phyloP scores from a whole-genome alignment of 176 grass and related monocot genomes.

The Lolium multiflorum region DNA sequence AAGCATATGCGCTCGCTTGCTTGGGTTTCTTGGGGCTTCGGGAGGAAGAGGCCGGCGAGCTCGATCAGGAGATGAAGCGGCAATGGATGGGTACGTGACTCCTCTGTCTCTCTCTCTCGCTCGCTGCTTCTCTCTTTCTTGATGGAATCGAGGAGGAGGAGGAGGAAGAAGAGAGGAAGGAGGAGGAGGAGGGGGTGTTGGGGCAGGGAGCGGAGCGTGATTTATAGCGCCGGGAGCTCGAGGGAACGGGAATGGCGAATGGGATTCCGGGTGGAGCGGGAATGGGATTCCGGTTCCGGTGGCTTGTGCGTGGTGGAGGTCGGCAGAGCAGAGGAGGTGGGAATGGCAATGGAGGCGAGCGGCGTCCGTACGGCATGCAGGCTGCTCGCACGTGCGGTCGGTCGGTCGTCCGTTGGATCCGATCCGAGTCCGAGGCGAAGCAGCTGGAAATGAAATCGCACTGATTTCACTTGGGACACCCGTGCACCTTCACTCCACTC shows the following conservation, averaged over 20 bases:
- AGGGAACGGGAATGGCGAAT: slow-evolving; percentile 12
- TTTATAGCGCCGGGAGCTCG: slow-evolving; percentile 39
- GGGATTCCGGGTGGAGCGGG: background rate
- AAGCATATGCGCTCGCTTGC: slow-evolving; percentile 62
- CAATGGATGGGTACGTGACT: background rate
- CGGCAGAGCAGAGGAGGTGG: background rate
- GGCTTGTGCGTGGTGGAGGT: background rate
- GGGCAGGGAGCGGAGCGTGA: background rate
- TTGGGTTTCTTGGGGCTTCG: background rate
- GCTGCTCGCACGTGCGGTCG: slow-evolving; percentile 13
- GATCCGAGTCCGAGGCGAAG: slow-evolving; percentile 14
- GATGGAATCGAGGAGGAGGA: background rate
- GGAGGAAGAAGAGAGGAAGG: background rate
- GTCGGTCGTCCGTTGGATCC: slow-evolving; percentile 9
- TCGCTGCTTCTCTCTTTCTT: background rate
- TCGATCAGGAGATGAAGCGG: background rate
- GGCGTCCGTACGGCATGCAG: background rate
- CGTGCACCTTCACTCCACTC: background rate
- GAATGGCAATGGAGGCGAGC: background rate
- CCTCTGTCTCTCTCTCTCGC: background rate
- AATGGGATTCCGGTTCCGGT: background rate
- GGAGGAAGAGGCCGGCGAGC: background rate
- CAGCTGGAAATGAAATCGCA: background rate
- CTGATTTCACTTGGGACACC: background rate
- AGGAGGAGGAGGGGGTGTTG: slow-evolving; percentile 21